Evolutionary conservation across 2,329 filamentous ascomycete species (phyloP), one percentile per base, ranked within the genome.

Genomic region (Cordyceps militaris): DNA sequence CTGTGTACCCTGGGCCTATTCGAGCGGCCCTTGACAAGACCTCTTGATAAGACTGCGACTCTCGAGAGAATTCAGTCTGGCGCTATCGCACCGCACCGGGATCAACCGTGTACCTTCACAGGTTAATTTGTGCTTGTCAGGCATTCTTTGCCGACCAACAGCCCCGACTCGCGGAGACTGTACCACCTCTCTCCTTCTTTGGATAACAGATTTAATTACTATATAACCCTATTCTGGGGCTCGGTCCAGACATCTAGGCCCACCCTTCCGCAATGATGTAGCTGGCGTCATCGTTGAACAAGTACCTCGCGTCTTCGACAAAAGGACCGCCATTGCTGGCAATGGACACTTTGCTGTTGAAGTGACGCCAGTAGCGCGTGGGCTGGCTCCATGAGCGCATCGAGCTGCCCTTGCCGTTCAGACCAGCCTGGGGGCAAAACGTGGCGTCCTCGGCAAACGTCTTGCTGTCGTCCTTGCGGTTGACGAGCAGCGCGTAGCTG

Each of bases 361-460:
- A 84, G 64, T 85, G 82, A 23, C 84, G 76, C 64, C 84, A 71
- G 59, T 73, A 85, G 46, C 82, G 75, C 0, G 82, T 84, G 0
- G 84, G 83, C 63, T 83, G 84, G 44, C 72, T 76, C 83, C 83
- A 86, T 1, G 81, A 73, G 4, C 79, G 74, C 32, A 86, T 73
- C 0, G 81, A 76, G 61, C 60, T 77, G 7, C 79, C 81, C 44
- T 74, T 65, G 4, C 80, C 79, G 61, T 68, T 79, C 23, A 86
- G 69, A 0, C 77, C 78, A 1, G 74, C 59, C 66, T 79, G 74
- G 0, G 81, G 73, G 65, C 84, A 86, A 69, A 86, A 86, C 0
- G 84, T 86, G 8, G 83, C 81, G 49, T 86, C 83, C 62, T 86
- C 82, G 4, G 70, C 38, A 69, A 86, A 84, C 53, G 72, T 69